Evolutionary conservation across 768 basidiomycete genomes (phyloP).

Genomic region (Russula sp.): DNA sequence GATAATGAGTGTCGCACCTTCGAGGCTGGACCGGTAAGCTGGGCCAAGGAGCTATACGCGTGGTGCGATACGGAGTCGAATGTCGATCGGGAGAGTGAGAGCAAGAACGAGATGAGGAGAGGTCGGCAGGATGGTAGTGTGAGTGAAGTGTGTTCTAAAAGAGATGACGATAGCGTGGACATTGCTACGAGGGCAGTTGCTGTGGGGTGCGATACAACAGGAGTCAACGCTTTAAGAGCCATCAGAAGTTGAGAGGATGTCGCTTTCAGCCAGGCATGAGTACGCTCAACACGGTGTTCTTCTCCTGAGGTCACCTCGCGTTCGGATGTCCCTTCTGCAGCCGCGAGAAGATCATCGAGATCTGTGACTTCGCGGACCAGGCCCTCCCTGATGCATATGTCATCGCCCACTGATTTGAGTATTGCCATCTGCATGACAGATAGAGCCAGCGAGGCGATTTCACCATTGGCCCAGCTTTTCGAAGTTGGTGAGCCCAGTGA

Average conservation of each 20-base stretch:
- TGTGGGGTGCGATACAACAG: slow-evolving; percentile 69
- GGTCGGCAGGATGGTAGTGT: slow-evolving; percentile 68
- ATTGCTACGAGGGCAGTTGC: slow-evolving; percentile 61
- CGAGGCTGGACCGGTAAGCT: slow-evolving; percentile 46
- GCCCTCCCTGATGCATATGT: slow-evolving; percentile 60
- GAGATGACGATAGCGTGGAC: slow-evolving; percentile 48
- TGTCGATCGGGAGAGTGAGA: slow-evolving; percentile 64
- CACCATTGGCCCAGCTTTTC: slow-evolving; percentile 73
- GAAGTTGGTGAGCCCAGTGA: slow-evolving; percentile 52
- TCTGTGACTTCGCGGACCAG: slow-evolving; percentile 51
- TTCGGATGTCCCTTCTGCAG: slow-evolving; percentile 28
- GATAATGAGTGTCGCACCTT: slow-evolving; percentile 46
- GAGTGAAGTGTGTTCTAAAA: slow-evolving; percentile 55
- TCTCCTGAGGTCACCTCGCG: slow-evolving; percentile 2
- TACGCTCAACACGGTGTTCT: slow-evolving; percentile 16
- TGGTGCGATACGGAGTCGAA: slow-evolving; percentile 51
- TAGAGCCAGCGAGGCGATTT: slow-evolving; percentile 58
- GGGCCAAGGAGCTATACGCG: slow-evolving; percentile 48
- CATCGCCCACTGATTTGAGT: slow-evolving; percentile 61
- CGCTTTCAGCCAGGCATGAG: slow-evolving; percentile 73
- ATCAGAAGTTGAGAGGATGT: slow-evolving; percentile 82
- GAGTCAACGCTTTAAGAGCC: slow-evolving; percentile 72
- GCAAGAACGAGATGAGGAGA: slow-evolving; percentile 66
- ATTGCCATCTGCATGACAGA: slow-evolving; percentile 54
- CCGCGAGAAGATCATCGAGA: slow-evolving; percentile 59